These are phyloP conservation scores for Chenopodium berlandieri DNA, from an alignment of 148 eudicot species.

Conservation along the genomic window DNA sequence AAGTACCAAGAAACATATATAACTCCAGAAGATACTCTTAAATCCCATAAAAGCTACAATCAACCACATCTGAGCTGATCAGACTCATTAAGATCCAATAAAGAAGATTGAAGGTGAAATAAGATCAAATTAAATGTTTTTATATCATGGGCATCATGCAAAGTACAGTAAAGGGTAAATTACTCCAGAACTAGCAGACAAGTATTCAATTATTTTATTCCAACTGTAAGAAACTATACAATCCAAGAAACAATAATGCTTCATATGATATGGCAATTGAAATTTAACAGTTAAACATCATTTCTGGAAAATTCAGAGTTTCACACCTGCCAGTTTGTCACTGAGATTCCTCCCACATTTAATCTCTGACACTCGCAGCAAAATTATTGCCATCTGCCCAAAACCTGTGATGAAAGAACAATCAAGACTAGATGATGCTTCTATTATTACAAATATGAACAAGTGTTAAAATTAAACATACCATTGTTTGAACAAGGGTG, in stretches of 20 bases:
- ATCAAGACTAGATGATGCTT: background rate
- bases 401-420: background rate
- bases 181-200: background rate
- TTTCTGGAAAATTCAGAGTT: background rate
- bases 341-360: constrained; percentile 3
- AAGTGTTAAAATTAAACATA: background rate
- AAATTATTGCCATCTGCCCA: background rate
- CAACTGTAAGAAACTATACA: constrained; percentile 5
- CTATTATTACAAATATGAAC: background rate
- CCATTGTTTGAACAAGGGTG: background rate
- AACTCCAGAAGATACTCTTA: background rate
- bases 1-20: background rate
- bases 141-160: background rate
- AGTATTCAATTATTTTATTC: background rate
- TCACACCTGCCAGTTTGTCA: background rate
- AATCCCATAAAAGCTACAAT: background rate
- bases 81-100: too few relatives aligned
- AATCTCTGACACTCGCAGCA: background rate
- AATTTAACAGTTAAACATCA: background rate
- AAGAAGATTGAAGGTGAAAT: background rate
- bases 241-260: constrained; percentile 1
- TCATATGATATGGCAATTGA: background rate
- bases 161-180: background rate
- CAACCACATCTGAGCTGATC: background rate
- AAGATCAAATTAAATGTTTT: background rate